Evolutionary conservation across 2,329 filamentous ascomycete species (phyloP), one percentile per base, ranked within the genome.

Genomic region (Shiraia bambusicola): DNA sequence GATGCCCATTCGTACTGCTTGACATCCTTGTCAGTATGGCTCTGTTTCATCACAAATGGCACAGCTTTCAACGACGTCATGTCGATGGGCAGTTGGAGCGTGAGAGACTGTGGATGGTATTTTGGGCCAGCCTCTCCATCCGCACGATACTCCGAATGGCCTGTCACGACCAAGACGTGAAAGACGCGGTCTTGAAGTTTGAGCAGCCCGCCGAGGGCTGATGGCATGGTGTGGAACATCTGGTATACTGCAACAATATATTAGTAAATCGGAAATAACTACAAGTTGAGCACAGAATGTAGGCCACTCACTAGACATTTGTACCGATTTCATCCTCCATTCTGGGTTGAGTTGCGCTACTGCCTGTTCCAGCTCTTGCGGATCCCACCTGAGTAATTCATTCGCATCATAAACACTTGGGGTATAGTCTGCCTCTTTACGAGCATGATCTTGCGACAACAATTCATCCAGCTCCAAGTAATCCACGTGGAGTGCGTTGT

Each of bases 101-200:
- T 56, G 24, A 55, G 47, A 3, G 53, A 58, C 35, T 84, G 72
- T 6, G 82, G 39, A 42, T 77, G 10, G 28, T 25, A 14, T 6
- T 14, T 60, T 40, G n/a, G 51, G 61, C n/a, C 44, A 5, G 56
- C 4, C 43, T 32, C 24, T 37, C 19, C 22, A 2, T 34, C 13
- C 5, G 30, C 6, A 26, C 26, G 22, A 8, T 41, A 49, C 1
- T 65, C 60, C n/a, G 47, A 28, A 36, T 56, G 56, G 7, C 44
- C 45, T 9, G 81, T 80, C 40, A 86, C 69, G 59, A 87, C 80
- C 35, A 89, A 63, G 2, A 84, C 80, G 12, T 82, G 76, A 52
- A 89, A 90, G 2, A 80, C 77, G 35, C 86, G 80, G 49, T 83
- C 77, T 43, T 76, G 74, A 6, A 88, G 71, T n/a, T 80, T 74